Evolutionary conservation across 768 basidiomycete species (phyloP).

Genomic region (Kwoniella dendrophila): DNA sequence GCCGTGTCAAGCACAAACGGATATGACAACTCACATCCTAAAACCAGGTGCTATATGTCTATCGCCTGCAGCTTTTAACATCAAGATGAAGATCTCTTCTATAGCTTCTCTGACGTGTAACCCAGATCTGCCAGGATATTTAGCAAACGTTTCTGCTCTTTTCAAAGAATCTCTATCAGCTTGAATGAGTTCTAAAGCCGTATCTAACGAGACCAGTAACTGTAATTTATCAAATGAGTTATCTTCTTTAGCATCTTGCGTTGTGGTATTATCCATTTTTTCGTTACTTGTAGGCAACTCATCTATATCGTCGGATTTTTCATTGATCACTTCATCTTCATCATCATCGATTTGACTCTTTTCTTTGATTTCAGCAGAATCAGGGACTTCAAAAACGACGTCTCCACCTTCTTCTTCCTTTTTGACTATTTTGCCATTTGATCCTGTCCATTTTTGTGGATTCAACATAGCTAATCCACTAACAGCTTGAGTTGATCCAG

Average conservation of each 20-base stretch:
- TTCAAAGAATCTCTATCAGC: constrained; percentile 88
- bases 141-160: constrained; percentile 83
- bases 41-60: constrained; percentile 83
- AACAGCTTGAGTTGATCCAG: constrained; percentile 74
- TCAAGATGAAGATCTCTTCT: constrained; percentile 86
- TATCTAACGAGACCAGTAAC: constrained; percentile 85
- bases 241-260: constrained; percentile 20
- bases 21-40: constrained; percentile 61
- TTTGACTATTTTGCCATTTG: constrained; percentile 27
- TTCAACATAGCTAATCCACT: constrained; percentile 88
- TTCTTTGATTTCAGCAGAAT: constrained; percentile 16
- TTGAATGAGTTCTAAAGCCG: constrained; percentile 88
- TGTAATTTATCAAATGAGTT: constrained; percentile 67
- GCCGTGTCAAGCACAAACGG: too few relatives aligned
- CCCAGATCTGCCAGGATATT: constrained; percentile 85
- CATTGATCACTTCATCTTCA: not conserved
- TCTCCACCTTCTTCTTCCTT: constrained; percentile 32
- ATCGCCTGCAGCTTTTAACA: constrained; percentile 75
- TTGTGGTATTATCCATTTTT: constrained; percentile 29
- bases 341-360: constrained; percentile 5
- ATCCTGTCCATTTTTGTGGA: constrained; percentile 75
- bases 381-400: constrained; percentile 30
- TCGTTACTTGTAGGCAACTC: constrained; percentile 26
- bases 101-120: constrained; percentile 86
- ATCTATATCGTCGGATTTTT: not conserved